Evolutionary conservation across 495 filamentous ascomycete species (phyloP).

Genomic region (Penicillium cosmopolitanum): DNA sequence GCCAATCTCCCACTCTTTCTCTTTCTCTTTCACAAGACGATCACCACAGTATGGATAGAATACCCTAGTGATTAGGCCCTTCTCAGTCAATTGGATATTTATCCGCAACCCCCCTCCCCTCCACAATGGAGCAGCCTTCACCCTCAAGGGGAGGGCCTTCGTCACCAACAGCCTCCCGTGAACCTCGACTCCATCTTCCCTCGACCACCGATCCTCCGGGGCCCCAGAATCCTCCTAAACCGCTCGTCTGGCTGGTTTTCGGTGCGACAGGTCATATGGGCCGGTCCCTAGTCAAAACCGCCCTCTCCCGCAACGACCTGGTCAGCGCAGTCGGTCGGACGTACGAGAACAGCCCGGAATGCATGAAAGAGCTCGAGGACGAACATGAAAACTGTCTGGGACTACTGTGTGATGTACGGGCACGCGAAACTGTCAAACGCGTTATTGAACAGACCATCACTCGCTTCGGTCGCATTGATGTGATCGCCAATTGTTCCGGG

Average conservation of each 20-base stretch:
- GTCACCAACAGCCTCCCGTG: slow-evolving; percentile 36
- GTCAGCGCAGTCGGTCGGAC: slow-evolving; percentile 86
- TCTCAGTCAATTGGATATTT: no score
- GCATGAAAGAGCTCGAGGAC: slow-evolving; percentile 62
- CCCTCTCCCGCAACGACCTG: slow-evolving; percentile 80
- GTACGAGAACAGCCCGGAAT: slow-evolving; percentile 74
- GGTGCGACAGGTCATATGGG: slow-evolving; percentile 97
- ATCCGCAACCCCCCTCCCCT: no score
- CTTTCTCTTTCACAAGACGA: no score
- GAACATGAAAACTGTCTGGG: slow-evolving; percentile 68
- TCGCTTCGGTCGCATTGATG: slow-evolving; percentile 80
- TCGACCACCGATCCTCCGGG: slow-evolving; percentile 79
- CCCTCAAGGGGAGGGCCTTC: slow-evolving; percentile 30
- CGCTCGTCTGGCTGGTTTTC: slow-evolving; percentile 87
- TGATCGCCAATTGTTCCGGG: slow-evolving; percentile 88
- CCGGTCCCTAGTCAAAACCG: slow-evolving; percentile 80
- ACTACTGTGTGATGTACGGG: slow-evolving; percentile 86
- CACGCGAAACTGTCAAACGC: slow-evolving; percentile 72
- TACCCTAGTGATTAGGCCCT: no score
- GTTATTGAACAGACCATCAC: slow-evolving; percentile 70
- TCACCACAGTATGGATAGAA: no score
- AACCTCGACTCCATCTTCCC: slow-evolving; percentile 63
- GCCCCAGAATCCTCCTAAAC: slow-evolving; percentile 70
- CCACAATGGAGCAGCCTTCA: slow-evolving; percentile 40
- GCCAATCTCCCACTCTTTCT: no score